phyloP scores from a whole-genome alignment of 73 alveolate genomes.

The Tetrahymena thermophila region DNA sequence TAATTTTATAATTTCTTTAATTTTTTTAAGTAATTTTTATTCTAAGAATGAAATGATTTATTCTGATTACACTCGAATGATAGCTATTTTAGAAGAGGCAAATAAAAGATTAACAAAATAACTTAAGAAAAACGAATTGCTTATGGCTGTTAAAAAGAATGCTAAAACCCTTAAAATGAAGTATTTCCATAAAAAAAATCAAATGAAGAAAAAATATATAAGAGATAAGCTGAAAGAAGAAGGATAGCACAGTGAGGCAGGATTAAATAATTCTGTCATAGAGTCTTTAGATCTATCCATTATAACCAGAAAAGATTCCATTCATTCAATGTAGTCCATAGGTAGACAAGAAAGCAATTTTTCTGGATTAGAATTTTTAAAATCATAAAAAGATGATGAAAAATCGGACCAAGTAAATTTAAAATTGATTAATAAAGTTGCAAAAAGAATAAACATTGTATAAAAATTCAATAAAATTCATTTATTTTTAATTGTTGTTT shows the following conservation, averaged over 20 bases:
- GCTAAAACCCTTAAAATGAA: neutral
- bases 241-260: neutral
- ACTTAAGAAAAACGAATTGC: neutral
- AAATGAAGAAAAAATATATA: neutral
- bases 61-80: neutral
- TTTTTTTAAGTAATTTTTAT: neutral
- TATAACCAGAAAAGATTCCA: neutral
- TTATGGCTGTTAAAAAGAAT: neutral
- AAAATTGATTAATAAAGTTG: too few relatives aligned
- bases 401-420: neutral
- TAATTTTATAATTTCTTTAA: neutral
- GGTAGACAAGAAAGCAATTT: neutral
- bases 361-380: neutral
- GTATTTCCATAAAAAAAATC: neutral
- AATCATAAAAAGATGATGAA: neutral
- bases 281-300: neutral
- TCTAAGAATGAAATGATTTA: neutral
- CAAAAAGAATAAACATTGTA: too few relatives aligned
- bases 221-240: neutral
- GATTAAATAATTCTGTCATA: neutral
- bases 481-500: too few relatives aligned
- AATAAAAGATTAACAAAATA: neutral
- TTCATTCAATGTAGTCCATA: neutral
- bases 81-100: neutral
- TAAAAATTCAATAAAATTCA: too few relatives aligned